These are phyloP conservation scores for Epichloe elymi DNA, from an alignment of 2,329 filamentous ascomycete species.

Conservation along the genomic window DNA sequence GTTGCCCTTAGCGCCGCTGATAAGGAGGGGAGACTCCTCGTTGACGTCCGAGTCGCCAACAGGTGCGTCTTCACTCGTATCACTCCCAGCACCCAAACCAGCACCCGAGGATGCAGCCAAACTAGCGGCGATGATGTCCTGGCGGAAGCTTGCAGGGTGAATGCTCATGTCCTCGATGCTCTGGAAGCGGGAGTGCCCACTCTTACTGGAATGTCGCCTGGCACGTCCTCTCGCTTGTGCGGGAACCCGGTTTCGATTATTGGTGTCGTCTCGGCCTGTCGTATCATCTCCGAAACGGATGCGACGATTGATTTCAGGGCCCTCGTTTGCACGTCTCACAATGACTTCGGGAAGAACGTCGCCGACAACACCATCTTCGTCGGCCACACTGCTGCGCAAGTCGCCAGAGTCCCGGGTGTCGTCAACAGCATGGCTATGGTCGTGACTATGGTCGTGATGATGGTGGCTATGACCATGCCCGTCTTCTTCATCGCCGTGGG, in stretches of 20 bases:
- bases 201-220: constrained; percentile 32
- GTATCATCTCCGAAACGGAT: constrained; percentile 26
- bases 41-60: constrained; percentile 28
- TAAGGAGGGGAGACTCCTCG: constrained; percentile 35
- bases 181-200: constrained; percentile 44
- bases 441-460: constrained; percentile 25
- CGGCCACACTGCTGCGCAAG: constrained; percentile 30
- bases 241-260: constrained; percentile 18
- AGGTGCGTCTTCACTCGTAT: constrained; percentile 34
- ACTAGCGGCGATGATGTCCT: constrained; percentile 83
- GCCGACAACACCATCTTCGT: constrained; percentile 44
- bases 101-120: constrained; percentile 36
- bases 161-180: constrained; percentile 66
- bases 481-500: constrained; percentile 49
- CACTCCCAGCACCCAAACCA: constrained; percentile 41
- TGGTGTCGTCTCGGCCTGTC: constrained; percentile 14
- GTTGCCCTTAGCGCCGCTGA: constrained; percentile 14
- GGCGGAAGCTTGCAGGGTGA: constrained; percentile 78
- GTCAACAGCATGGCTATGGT: constrained; percentile 31
- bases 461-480: constrained; percentile 39
- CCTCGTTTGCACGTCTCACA: constrained; percentile 33
- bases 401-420: constrained; percentile 33
- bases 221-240: constrained; percentile 26
- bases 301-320: constrained; percentile 23
- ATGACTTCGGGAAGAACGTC: constrained; percentile 52